Percentiles rank a stretch among this genome's conserved stretches.
These are phyloP conservation scores for Vinca major DNA, from an alignment of 305 asterid species.

Conservation along the genomic window DNA sequence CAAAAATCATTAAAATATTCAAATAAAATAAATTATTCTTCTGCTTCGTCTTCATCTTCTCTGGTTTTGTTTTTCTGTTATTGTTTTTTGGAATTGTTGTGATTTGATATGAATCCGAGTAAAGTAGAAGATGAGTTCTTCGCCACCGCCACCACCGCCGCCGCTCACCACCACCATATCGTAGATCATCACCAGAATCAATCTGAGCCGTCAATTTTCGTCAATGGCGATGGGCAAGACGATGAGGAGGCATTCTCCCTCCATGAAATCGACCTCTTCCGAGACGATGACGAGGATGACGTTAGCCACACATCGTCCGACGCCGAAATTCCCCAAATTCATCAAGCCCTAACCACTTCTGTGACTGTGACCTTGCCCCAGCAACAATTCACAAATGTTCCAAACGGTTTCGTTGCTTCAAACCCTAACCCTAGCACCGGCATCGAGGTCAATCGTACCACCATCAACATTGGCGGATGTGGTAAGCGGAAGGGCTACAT, in stretches of 20 bases:
- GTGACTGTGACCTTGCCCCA: constrained; percentile 14
- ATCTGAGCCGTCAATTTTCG: constrained; percentile 36
- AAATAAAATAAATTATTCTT: background rate
- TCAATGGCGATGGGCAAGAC: constrained; percentile 23
- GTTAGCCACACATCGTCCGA: constrained; percentile 66
- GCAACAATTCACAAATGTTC: background rate
- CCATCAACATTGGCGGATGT: background rate
- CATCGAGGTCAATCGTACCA: background rate
- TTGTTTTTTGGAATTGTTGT: background rate
- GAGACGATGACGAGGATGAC: constrained; percentile 77
- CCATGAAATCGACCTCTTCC: constrained; percentile 58
- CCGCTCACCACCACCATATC: constrained; percentile 33
- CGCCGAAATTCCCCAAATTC: constrained; percentile 37
- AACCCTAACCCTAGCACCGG: constrained; percentile 25
- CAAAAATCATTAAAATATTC: background rate
- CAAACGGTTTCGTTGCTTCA: constrained; percentile 11
- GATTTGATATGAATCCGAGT: constrained; percentile 47
- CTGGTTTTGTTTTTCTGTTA: background rate
- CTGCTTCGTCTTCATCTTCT: background rate
- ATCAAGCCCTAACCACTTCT: constrained; percentile 8
- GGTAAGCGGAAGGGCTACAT: constrained; percentile 26
- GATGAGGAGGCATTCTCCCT: constrained; percentile 52
- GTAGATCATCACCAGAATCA: constrained; percentile 20
- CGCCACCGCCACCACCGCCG: constrained; percentile 15
- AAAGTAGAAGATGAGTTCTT: constrained; percentile 68